Percentiles rank a stretch among this genome's conserved stretches.
phyloP scores from a whole-genome alignment of 768 basidiomycete species.

The Xerocomellus amylosporus region DNA sequence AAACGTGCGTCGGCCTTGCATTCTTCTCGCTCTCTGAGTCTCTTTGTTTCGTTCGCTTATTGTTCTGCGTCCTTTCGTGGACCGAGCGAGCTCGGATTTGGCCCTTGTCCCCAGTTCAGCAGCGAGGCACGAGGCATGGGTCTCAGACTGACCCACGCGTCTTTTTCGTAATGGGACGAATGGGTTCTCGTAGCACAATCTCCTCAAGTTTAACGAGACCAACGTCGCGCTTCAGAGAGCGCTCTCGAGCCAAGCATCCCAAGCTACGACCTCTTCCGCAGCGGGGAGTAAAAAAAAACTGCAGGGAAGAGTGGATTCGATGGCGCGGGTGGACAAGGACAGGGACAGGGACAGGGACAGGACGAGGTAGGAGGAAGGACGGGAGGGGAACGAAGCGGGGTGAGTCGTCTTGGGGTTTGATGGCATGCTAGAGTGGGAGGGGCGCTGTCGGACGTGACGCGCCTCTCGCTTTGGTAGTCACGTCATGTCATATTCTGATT shows the following conservation, averaged over 20 bases:
- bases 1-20: slow-evolving; percentile 58
- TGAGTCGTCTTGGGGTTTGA: slow-evolving; percentile 30
- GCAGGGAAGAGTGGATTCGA: slow-evolving; percentile 23
- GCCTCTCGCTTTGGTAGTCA: not conserved
- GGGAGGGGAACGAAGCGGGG: slow-evolving; percentile 67
- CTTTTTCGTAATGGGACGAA: slow-evolving; percentile 8
- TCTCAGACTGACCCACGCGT: not conserved
- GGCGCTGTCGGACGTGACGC: not conserved
- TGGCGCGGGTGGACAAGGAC: slow-evolving; percentile 26
- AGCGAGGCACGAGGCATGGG: not conserved
- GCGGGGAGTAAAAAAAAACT: slow-evolving; percentile 30
- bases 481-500: not conserved
- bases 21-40: not conserved
- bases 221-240: slow-evolving; percentile 77
- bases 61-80: not conserved
- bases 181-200: slow-evolving; percentile 82
- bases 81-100: no score
- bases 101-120: not conserved
- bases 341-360: slow-evolving; percentile 22
- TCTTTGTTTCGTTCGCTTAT: not conserved
- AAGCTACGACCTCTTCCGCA: slow-evolving; percentile 38
- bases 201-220: slow-evolving; percentile 81
- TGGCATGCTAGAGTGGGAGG: not conserved
- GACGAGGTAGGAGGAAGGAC: slow-evolving; percentile 50
- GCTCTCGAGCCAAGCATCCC: slow-evolving; percentile 47